Base-by-base conservation (phyloP, 2,329 filamentous ascomycete species). In the Neonectria coccinea region DNA sequence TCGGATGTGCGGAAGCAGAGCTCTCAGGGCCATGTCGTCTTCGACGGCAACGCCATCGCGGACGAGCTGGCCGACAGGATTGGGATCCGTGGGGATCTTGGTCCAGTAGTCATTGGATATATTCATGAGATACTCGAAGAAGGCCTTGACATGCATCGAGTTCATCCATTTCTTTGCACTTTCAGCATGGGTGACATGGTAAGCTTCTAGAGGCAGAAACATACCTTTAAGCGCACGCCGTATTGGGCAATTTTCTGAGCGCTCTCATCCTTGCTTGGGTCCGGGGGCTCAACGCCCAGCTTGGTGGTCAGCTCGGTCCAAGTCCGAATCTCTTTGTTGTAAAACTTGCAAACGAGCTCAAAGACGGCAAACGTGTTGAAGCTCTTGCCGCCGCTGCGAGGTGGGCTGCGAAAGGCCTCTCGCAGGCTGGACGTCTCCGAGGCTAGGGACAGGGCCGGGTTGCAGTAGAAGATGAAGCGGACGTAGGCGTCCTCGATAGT, bases 171-270 rank as follows among this genome's bases (percentile, higher is more conserved):
- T 90, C 92, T 92, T 73, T 42, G 51, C n/a, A 50, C 4, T 11
- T 42, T 70, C 61, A 67, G 59, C 31, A 47, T 57, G n/a, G 39
- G 25, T 56, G 48, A 22, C 48, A 14, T 9, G 31, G 9, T 5
- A 33, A 16, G n/a, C 42, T 53, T 6, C 29, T 29, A 44, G 54
- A 53, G 12, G 50, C 33, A 29, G 20, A 36, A 45, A 55, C 70
- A 66, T 64, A 94, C 92, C 88, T 97, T 97, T 62, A 97, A 82
- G 63, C 94, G 88, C 51, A 97, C 94, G 47, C 93, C 93, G 82
- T 97, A 97, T 77, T 97, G 94, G 77, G 97, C 93, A 62, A 97
- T 91, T 78, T 97, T 97, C 76, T 97, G 95, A 2, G 92, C 90
- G 77, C 93, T 97, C 80, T 97, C 92, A 27, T 93, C 92, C 77